Evolutionary conservation across 2,329 filamentous ascomycete species (phyloP).

Genomic region (Aotearoamyces nothofagi): DNA sequence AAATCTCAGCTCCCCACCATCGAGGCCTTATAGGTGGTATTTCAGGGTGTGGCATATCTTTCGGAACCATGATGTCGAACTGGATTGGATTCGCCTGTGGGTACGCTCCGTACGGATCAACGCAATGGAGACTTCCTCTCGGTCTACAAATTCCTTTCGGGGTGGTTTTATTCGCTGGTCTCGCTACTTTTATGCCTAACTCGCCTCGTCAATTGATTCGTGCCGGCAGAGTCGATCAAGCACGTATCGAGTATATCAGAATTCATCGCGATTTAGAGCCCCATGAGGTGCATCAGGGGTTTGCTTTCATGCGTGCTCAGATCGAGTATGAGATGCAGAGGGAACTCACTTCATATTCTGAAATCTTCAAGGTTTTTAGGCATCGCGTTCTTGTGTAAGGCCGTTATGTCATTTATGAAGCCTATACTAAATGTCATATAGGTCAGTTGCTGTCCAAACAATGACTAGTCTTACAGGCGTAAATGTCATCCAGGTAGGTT

Average conservation of each 20-base stretch:
- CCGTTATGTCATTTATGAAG: background rate
- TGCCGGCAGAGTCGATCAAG: conserved; percentile 30
- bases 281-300: conserved; percentile 32
- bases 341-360: conserved; percentile 33
- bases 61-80: conserved; percentile 39
- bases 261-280: conserved; percentile 30
- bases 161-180: conserved; percentile 34
- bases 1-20: conserved; percentile 12
- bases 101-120: conserved; percentile 33
- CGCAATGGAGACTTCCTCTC: conserved; percentile 39
- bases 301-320: conserved; percentile 35
- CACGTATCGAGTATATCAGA: conserved; percentile 29
- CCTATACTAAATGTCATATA: conserved; percentile 9
- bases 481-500: conserved; percentile 34
- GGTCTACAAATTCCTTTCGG: conserved; percentile 40
- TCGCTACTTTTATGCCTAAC: conserved; percentile 38
- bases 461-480: conserved; percentile 41
- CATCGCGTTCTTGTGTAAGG: conserved; percentile 32
- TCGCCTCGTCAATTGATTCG: conserved; percentile 37
- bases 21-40: conserved; percentile 16
- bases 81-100: conserved; percentile 41
- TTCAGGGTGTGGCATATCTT: conserved; percentile 36
- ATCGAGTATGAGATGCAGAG: conserved; percentile 41
- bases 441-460: conserved; percentile 37
- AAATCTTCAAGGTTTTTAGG: conserved; percentile 35